Percentiles rank a stretch among this genome's conserved stretches.
These are phyloP conservation scores for Epichloe sp. DNA, from an alignment of 2,329 filamentous ascomycete genomes.

Conservation along the genomic window DNA sequence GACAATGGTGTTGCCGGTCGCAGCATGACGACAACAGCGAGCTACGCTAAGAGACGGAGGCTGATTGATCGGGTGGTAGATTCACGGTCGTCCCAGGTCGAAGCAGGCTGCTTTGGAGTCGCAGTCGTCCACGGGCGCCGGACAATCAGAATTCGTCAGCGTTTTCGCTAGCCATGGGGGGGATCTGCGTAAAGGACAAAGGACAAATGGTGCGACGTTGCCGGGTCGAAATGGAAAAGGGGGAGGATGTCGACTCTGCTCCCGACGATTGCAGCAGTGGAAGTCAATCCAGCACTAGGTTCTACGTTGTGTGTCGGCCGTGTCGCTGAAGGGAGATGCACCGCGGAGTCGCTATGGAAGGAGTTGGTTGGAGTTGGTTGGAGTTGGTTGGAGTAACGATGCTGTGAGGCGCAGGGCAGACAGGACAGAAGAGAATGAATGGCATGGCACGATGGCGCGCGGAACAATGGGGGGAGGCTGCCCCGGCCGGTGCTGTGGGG, in stretches of 20 bases:
- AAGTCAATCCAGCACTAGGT: background rate
- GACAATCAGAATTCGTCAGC: background rate
- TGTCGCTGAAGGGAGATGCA: background rate
- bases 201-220: background rate
- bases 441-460: no score
- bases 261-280: background rate
- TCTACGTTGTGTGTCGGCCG: background rate
- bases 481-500: background rate
- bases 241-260: background rate
- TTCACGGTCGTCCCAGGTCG: background rate
- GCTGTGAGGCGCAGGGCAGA: background rate
- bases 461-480: background rate
- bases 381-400: background rate
- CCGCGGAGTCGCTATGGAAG: background rate
- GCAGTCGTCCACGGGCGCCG: slow-evolving; percentile 1
- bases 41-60: slow-evolving; percentile 10
- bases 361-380: background rate
- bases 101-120: background rate
- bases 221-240: background rate
- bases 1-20: slow-evolving; percentile 87
- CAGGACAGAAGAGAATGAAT: background rate
- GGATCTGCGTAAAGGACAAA: background rate
- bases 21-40: slow-evolving; percentile 48
- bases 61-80: background rate
- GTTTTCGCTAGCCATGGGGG: slow-evolving; percentile 2